These are phyloP conservation scores for Russula brevipes DNA, from an alignment of 768 basidiomycete genomes.

Conservation along the genomic window DNA sequence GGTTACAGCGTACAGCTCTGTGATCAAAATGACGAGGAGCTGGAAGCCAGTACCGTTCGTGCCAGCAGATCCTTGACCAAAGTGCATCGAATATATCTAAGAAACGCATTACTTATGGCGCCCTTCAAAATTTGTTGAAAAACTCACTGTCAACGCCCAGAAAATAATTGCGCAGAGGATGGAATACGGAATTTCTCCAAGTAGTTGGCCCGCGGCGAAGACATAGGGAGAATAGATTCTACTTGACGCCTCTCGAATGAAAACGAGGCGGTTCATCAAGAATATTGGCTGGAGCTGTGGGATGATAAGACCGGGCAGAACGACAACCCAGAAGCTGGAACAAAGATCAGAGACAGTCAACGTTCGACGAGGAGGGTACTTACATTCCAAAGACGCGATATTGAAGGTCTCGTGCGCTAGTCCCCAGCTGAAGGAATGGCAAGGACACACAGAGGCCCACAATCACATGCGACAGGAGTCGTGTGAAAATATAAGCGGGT, in stretches of 20 bases:
- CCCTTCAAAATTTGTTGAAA: not conserved
- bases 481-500: conserved; percentile 81
- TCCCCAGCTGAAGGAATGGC: conserved; percentile 73
- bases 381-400: conserved; percentile 76
- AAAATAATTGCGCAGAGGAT: conserved; percentile 66
- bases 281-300: conserved; percentile 80
- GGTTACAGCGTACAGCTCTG: conserved; percentile 68
- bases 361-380: not conserved
- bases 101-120: not conserved
- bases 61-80: conserved; percentile 59
- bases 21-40: conserved; percentile 62
- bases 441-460: conserved; percentile 68
- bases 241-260: conserved; percentile 61
- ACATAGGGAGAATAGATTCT: conserved; percentile 84
- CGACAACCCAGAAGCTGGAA: conserved; percentile 50
- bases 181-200: conserved; percentile 79
- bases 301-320: conserved; percentile 76
- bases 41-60: conserved; percentile 67
- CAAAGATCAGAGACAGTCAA: not conserved
- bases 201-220: conserved; percentile 76
- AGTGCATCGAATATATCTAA: conserved; percentile 60
- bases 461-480: conserved; percentile 69
- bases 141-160: conserved; percentile 66
- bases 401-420: conserved; percentile 61
- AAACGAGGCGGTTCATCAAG: conserved; percentile 57